Base-by-base conservation (phyloP, 257 asterid species). In the Solanum corneliomulleri region DNA sequence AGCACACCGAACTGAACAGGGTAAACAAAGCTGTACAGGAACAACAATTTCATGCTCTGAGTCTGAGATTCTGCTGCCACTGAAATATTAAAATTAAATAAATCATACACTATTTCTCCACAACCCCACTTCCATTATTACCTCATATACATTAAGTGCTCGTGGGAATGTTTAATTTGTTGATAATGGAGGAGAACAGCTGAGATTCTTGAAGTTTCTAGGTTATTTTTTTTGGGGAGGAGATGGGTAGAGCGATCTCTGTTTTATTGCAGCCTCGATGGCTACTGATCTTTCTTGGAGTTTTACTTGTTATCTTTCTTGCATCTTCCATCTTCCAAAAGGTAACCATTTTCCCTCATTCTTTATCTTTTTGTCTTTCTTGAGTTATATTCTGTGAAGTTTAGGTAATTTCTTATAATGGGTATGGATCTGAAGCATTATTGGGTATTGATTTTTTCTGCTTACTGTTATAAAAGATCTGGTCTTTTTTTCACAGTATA, bases 181-280 rank as follows among this genome's bases (percentile, higher is more conserved):
- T 18, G 71, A 76, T 4, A 18, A 41, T 39, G 74, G 27, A 47
- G 33, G 47, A 37, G 3, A 11, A 81, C 20, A 27, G 42, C 60
- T 23, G 62, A 66, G 70, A 35, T 78, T 31, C 68, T 64, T 84
- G 81, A 62, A 84, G 10, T 33, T 39, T 27, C n/a, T 16, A 18
- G 56, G 78, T 85, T 25, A 75, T 37, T 86, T 90, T 93, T 76
- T 74, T 86, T 68, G 44, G 44, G 87, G 66, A 88, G 85, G 91
- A 88, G 49, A 96, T 95, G 99, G 93, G 93, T 88, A 90, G 98
- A 86, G 97, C 90, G 92, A 93, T 95, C 92, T 94, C 95, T 64
- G 93, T n/a, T 60, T 84, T 93, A 89, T 41, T 96, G 49, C 98
- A 94, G 86, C 96, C 98, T 21, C 92, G 93, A 89, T 88, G 88